Evolutionary conservation across 192 early-diverging fungal genomes (phyloP).

Genomic region (Coemansia sp.): DNA sequence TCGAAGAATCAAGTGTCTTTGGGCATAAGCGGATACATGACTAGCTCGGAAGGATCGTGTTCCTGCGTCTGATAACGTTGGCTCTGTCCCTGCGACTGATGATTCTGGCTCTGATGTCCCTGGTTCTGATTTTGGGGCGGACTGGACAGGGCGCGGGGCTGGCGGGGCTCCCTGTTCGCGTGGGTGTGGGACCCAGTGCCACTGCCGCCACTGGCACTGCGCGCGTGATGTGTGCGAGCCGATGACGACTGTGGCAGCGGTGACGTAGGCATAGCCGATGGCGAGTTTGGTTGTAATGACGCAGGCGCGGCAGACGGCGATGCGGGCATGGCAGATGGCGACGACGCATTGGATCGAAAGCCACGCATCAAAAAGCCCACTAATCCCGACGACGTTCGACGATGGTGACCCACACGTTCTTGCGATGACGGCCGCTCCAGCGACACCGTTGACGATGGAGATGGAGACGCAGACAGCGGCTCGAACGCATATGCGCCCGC

Average conservation of each 20-base stretch:
- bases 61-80: not conserved
- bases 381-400: constrained; percentile 44
- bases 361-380: constrained; percentile 43
- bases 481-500: constrained; percentile 19
- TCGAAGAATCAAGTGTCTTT: not conserved
- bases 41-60: not conserved
- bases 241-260: too few species aligned
- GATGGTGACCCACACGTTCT: constrained; percentile 13
- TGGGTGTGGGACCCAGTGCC: not conserved
- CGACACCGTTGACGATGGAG: constrained; percentile 2
- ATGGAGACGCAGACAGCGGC: constrained; percentile 3
- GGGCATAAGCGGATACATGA: constrained; percentile 10
- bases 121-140: not conserved
- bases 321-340: constrained; percentile 2
- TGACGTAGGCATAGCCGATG: too few species aligned
- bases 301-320: too few species aligned
- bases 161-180: not conserved
- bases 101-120: not conserved
- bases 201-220: constrained; percentile 20
- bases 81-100: not conserved
- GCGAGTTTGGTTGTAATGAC: too few species aligned
- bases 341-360: constrained; percentile 25
- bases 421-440: not conserved
- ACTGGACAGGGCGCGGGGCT: not conserved
- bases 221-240: constrained; percentile 9